Evolutionary conservation across 306 rosid genomes (phyloP).

Genomic region (Senna tora): DNA sequence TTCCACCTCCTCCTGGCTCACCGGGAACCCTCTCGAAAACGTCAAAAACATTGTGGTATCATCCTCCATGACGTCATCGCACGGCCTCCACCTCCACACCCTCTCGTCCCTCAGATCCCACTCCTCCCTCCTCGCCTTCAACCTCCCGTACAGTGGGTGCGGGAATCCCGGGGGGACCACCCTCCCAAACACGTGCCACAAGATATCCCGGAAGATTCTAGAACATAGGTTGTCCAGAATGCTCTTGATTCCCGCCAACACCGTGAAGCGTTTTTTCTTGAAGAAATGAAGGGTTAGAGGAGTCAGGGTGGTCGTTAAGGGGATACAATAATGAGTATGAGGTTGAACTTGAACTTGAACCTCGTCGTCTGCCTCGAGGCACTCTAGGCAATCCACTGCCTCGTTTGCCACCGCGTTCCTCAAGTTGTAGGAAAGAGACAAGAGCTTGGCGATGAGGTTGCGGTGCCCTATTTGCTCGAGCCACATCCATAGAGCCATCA

Average conservation of each 20-base stretch:
- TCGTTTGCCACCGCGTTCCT: background rate
- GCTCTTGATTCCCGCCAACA: background rate
- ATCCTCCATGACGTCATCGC: background rate
- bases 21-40: background rate
- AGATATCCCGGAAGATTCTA: background rate
- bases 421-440: background rate
- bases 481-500: background rate
- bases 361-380: background rate
- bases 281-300: background rate
- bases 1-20: background rate
- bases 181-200: background rate
- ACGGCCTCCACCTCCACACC: background rate
- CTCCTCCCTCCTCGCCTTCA: background rate
- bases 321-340: no score
- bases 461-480: background rate
- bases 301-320: background rate
- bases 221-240: background rate
- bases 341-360: no score
- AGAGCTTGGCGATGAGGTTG: background rate
- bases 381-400: background rate
- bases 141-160: background rate
- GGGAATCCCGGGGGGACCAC: background rate
- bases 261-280: background rate
- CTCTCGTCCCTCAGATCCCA: background rate
- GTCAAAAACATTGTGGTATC: constrained; percentile 12